These are phyloP conservation scores for Cutaneotrichosporon sp. DNA, from an alignment of 1,284 basidiomycete species.

Conservation along the genomic window DNA sequence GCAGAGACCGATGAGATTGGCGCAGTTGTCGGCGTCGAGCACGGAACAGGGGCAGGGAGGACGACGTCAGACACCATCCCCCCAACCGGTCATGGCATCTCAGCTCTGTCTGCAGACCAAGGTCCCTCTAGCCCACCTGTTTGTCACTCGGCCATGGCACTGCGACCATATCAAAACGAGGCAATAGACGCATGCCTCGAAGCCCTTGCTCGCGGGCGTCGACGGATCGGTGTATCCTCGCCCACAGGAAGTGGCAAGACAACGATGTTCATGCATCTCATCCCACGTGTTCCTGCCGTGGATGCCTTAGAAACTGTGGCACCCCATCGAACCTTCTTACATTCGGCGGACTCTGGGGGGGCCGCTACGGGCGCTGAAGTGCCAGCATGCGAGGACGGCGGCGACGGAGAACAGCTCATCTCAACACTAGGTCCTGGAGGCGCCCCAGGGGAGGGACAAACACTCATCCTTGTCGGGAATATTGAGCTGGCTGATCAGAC, in stretches of 20 bases:
- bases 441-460: constrained; percentile 8
- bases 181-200: constrained; percentile 73
- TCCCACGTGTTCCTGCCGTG: constrained; percentile 49
- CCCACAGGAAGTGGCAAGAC: constrained; percentile 94
- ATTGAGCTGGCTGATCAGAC: constrained; percentile 81
- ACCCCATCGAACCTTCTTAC: not conserved
- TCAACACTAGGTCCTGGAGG: not conserved
- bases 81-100: not conserved
- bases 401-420: not conserved
- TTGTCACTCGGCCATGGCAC: constrained; percentile 13
- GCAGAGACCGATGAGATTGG: too few species aligned
- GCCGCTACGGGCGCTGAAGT: too few species aligned
- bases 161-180: constrained; percentile 88
- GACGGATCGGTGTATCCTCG: constrained; percentile 83
- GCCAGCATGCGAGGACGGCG: not conserved
- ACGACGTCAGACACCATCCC: too few species aligned
- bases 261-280: constrained; percentile 76
- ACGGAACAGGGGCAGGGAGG: too few species aligned
- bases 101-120: too few species aligned
- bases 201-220: constrained; percentile 60
- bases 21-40: too few species aligned
- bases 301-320: not conserved
- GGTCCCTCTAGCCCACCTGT: not conserved
- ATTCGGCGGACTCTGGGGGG: too few species aligned
- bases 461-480: constrained; percentile 42